Conservation (phyloP, 345 rosid species). For the Corchorus capsularis region DNA sequence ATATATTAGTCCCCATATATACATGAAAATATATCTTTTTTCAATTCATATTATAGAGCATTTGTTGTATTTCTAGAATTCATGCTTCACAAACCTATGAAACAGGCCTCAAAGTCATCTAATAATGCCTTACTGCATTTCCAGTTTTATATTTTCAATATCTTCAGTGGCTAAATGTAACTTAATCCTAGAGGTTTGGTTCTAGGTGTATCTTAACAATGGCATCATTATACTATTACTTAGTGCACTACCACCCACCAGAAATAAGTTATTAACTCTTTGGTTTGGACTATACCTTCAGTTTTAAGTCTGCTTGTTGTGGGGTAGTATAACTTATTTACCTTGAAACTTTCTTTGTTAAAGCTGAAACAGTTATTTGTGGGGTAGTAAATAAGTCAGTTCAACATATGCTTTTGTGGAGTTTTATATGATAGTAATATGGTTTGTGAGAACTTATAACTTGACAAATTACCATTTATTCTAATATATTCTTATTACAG, state of each 20-base stretch:
- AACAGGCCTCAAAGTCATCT: neutral
- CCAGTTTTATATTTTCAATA: neutral
- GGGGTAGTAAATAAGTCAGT: conserved; percentile 57
- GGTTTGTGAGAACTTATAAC: neutral
- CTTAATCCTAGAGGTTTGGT: neutral
- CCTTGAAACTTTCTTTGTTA: neutral
- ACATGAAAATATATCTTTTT: neutral
- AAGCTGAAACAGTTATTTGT: conserved; percentile 98
- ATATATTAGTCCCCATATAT: no score
- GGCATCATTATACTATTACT: neutral
- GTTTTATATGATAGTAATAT: neutral
- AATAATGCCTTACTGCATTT: neutral
- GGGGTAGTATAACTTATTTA: neutral
- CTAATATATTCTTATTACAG: conserved; percentile 41
- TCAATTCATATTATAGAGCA: neutral
- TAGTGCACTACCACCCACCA: no score
- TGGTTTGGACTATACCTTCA: neutral
- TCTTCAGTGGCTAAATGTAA: neutral
- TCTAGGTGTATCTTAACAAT: neutral
- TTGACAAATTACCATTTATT: conserved; percentile 6
- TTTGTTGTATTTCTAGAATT: neutral
- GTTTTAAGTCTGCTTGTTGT: neutral
- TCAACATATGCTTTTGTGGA: neutral
- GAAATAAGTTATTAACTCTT: conserved; percentile 1
- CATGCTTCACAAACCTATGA: neutral